Base-by-base conservation (phyloP, 495 filamentous ascomycete genomes). In the Parmelia sp. region DNA sequence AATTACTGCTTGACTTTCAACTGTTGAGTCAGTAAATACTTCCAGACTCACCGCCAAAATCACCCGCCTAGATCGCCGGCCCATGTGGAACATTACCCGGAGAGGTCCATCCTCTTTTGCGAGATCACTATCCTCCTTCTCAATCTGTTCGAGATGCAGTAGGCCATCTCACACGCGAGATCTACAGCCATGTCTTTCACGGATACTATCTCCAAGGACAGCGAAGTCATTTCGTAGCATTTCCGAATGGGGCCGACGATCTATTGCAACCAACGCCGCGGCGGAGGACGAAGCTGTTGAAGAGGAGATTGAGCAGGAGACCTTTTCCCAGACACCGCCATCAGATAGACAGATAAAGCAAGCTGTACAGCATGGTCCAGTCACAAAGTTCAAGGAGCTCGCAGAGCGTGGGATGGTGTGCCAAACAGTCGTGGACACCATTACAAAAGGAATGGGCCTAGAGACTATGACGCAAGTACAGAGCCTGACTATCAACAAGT, bases 401-500 rank as follows among this genome's bases (percentile, higher is more conserved):
- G 74, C 73, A 33, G 76, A 79, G 6, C 74, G 83, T 31, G 82
- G 83, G 19, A 69, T 90, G 58, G 84, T 97, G 39, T 75, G 92
- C 68, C 66, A 72, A 7, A 77, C 75, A 40, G 74, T 97, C 56
- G 80, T 96, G 62, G 65, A 79, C 10, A 85, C 86, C 51, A 84
- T 97, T 69, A 90, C 85, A 0, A 65, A 82, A 29, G 80, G 83
- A 25, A 94, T 97, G 89, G 75, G 80, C 4, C 82, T 96, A 68
- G 81, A 88, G 29, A 87, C 81, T 45, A 96, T 98, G 93, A 97
- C 94, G 5, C 84, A 92, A 12, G 92, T 98, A n/a, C 94, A 98
- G 70, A 80, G 83, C 39, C 74, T 85, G 74, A 96, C 95, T 4
- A 90, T 98, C 70, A 84, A 85, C 55, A 78, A 90, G 57, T 89